phyloP scores from a whole-genome alignment of 225 moss, liverwort and hornwort genomes.

The Antitrichia curtipendula region DNA sequence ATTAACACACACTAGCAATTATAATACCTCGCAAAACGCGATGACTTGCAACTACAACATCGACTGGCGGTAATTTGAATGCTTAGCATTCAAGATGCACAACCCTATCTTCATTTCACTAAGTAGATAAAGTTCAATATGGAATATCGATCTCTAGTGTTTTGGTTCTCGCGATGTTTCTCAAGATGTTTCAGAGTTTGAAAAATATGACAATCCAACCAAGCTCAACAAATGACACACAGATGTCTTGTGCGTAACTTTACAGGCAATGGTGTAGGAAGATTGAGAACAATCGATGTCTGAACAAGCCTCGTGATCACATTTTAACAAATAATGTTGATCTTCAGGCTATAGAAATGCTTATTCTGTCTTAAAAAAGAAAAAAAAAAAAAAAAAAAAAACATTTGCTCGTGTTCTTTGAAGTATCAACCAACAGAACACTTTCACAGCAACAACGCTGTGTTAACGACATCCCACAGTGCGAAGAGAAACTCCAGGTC shows the following conservation, averaged over 20 bases:
- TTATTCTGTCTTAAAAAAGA: background rate
- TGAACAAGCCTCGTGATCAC: background rate
- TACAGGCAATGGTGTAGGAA: background rate
- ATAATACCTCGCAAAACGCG: background rate
- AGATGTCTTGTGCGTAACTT: background rate
- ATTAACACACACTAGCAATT: background rate
- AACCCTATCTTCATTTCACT: background rate
- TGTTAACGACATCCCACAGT: background rate
- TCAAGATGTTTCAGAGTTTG: background rate
- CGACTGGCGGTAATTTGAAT: background rate
- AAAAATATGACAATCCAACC: background rate
- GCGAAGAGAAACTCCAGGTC: background rate
- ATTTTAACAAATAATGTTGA: background rate
- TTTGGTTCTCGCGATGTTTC: background rate
- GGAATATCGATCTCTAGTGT: background rate
- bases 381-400: no score
- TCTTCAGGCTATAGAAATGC: background rate
- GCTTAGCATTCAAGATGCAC: background rate
- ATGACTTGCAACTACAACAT: background rate
- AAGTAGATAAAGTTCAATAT: background rate
- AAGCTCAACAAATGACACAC: background rate
- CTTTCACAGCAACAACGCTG: background rate
- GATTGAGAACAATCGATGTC: background rate
- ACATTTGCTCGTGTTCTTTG: background rate
- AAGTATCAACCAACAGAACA: background rate